A percentile compares a stretch with the other conserved stretches of the same genome.
Evolutionary conservation across 768 basidiomycete genomes (phyloP).

Genomic region (Lepiota brunneoincarnata): DNA sequence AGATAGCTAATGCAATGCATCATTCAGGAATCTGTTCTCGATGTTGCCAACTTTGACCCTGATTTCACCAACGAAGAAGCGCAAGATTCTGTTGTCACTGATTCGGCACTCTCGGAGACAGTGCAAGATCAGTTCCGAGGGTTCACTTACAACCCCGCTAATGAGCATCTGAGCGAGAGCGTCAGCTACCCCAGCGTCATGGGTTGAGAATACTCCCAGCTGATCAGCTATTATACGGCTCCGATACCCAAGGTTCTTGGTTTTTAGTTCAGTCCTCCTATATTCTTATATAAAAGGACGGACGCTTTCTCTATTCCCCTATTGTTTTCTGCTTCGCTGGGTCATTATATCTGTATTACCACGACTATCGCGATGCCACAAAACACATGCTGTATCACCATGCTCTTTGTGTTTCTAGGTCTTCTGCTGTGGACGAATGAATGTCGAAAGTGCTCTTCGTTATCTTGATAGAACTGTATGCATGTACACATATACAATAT

Average conservation of each 20-base stretch:
- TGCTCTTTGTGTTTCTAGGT: neutral
- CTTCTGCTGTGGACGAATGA: conserved; percentile 1
- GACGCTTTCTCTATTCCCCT: neutral
- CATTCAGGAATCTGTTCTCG: conserved; percentile 80
- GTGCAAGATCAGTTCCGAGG: conserved; percentile 96
- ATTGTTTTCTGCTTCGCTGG: neutral
- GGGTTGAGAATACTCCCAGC: neutral
- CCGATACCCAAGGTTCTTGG: neutral
- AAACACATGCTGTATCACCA: conserved; percentile 6
- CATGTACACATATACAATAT: neutral
- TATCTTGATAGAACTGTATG: neutral
- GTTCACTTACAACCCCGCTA: conserved; percentile 85
- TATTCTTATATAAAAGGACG: neutral
- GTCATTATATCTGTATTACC: neutral
- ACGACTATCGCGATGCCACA: neutral
- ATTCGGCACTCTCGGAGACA: conserved; percentile 89
- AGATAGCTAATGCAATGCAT: neutral
- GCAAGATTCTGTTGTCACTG: conserved; percentile 93
- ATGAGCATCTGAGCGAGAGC: conserved; percentile 83
- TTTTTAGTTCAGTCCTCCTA: neutral
- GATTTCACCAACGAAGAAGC: conserved; percentile 97
- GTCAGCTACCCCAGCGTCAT: conserved; percentile 60
- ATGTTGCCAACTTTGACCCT: conserved; percentile 95
- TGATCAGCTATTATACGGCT: neutral
- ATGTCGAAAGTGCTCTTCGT: neutral